Evolutionary conservation across 257 asterid species (phyloP).

Genomic region (Capsicum chinense): DNA sequence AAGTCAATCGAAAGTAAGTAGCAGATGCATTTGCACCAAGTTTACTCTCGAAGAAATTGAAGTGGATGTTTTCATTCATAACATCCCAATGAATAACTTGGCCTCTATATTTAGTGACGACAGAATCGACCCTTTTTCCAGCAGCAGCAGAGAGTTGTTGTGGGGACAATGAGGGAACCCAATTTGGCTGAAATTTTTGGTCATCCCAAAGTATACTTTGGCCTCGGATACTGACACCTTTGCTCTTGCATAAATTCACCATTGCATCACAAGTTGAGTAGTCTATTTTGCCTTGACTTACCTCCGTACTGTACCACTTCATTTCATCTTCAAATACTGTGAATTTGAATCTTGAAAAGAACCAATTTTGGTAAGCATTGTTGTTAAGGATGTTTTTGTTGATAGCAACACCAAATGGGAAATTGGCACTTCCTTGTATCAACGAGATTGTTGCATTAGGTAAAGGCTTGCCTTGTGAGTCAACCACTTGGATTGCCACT

Average conservation of each 20-base stretch:
- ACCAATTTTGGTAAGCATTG: slow-evolving; percentile 51
- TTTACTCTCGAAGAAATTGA: slow-evolving; percentile 47
- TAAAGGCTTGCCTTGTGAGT: slow-evolving; percentile 31
- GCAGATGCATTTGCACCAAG: slow-evolving; percentile 52
- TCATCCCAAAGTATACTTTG: slow-evolving; percentile 67
- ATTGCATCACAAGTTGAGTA: slow-evolving; percentile 53
- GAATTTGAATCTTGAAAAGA: slow-evolving; percentile 55
- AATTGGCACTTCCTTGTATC: background rate
- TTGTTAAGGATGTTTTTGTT: slow-evolving; percentile 29
- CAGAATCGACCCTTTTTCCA: slow-evolving; percentile 42
- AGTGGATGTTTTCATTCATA: slow-evolving; percentile 65
- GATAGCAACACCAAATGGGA: slow-evolving; percentile 41
- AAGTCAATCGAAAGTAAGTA: slow-evolving; percentile 39
- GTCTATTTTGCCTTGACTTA: slow-evolving; percentile 46
- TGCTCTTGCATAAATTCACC: slow-evolving; percentile 46
- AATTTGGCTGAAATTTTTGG: slow-evolving; percentile 41
- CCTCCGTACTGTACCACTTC: slow-evolving; percentile 58
- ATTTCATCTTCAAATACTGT: slow-evolving; percentile 66
- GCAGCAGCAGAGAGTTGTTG: slow-evolving; percentile 41
- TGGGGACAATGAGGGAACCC: slow-evolving; percentile 47
- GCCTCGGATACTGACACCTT: slow-evolving; percentile 51
- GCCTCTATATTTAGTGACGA: slow-evolving; percentile 47
- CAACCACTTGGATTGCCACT: slow-evolving; percentile 39
- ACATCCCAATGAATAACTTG: slow-evolving; percentile 77
- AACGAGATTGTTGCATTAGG: slow-evolving; percentile 30